These are phyloP conservation scores for Pezicula rhizophila DNA, from an alignment of 2,329 filamentous ascomycete species.

Conservation along the genomic window DNA sequence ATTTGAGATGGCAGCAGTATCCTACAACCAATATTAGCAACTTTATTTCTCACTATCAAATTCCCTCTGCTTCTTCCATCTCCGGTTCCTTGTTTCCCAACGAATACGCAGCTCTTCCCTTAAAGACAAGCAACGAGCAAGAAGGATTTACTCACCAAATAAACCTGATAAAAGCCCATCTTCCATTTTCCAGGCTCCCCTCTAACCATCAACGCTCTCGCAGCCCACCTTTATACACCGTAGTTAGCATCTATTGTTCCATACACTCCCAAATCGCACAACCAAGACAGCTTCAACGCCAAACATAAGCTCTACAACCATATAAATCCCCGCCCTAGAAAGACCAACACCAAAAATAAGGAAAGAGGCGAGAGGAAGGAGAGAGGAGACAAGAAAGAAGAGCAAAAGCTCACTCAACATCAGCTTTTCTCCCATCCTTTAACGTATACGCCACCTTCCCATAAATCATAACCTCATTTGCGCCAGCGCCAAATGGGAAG, in stretches of 20 bases:
- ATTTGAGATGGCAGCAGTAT: slow-evolving; percentile 5
- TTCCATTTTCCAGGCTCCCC: slow-evolving; percentile 18
- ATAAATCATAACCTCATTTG: slow-evolving; percentile 46
- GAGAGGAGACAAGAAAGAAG: background rate
- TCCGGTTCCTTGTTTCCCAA: no score
- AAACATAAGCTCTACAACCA: background rate
- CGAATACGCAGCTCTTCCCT: no score
- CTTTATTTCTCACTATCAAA: background rate
- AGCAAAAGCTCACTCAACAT: slow-evolving; percentile 8
- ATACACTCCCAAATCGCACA: no score
- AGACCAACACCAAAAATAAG: no score
- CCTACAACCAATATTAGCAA: background rate
- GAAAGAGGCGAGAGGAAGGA: background rate
- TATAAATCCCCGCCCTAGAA: background rate
- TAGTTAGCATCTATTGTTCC: no score
- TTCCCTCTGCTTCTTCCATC: no score
- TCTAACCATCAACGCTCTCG: background rate
- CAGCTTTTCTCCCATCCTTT: slow-evolving; percentile 36
- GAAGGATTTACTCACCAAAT: slow-evolving; percentile 14
- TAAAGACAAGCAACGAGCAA: no score
- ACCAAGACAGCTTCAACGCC: no score
- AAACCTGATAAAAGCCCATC: slow-evolving; percentile 24
- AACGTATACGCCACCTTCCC: slow-evolving; percentile 46
- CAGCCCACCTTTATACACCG: background rate
- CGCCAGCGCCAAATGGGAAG: slow-evolving; percentile 40